Evolutionary conservation across 2,329 filamentous ascomycete species (phyloP).

Genomic region (Zelopaecilomyces penicillatus): DNA sequence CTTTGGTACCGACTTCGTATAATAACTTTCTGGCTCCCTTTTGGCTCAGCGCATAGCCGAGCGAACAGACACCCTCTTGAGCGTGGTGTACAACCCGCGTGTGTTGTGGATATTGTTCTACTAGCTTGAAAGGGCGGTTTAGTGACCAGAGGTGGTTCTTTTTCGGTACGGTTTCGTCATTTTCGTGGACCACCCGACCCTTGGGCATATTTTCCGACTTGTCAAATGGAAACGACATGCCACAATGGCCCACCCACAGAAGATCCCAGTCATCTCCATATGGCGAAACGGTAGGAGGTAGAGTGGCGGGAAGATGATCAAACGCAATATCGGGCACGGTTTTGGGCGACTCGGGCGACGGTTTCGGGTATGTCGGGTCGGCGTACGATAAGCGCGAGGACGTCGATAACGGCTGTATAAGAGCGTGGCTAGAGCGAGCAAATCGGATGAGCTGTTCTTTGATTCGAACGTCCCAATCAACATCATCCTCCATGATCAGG

Average conservation of each 20-base stretch:
- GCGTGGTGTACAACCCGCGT: conserved; percentile 36
- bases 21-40: conserved; percentile 33
- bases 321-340: conserved; percentile 1
- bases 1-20: conserved; percentile 26
- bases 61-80: conserved; percentile 32
- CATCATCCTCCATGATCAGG: conserved; percentile 36
- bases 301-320: neutral
- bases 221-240: conserved; percentile 25
- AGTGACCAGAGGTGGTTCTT: neutral
- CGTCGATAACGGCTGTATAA: neutral
- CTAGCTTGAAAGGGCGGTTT: neutral
- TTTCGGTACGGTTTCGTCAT: conserved; percentile 1
- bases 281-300: conserved; percentile 20
- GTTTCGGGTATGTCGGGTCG: neutral
- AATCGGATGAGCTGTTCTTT: conserved; percentile 14
- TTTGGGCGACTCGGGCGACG: neutral
- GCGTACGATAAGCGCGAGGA: neutral
- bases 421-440: conserved; percentile 2
- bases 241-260: conserved; percentile 41
- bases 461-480: conserved; percentile 35
- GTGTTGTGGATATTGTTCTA: conserved; percentile 24
- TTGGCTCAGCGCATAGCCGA: conserved; percentile 37
- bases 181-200: neutral
- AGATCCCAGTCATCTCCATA: conserved; percentile 44
- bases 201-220: neutral